These are phyloP conservation scores for Plasmodium chabaudi DNA, from an alignment of 169 alveolate genomes.

Conservation along the genomic window DNA sequence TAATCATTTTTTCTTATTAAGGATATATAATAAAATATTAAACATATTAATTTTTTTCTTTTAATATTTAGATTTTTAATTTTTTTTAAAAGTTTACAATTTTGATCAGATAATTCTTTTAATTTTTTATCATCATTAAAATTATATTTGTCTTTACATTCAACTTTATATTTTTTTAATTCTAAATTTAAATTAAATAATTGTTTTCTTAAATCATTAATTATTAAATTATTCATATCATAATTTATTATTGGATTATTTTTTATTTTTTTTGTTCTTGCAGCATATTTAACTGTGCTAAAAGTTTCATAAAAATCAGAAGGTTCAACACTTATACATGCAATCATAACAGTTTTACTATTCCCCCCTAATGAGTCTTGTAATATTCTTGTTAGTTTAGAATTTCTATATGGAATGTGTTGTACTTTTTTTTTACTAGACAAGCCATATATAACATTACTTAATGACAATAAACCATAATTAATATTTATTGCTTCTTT, in stretches of 20 bases:
- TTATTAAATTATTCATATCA: slow-evolving; percentile 77
- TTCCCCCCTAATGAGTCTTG: slow-evolving; percentile 94
- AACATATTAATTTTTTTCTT: slow-evolving; percentile 41
- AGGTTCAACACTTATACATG: slow-evolving; percentile 91
- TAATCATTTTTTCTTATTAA: slow-evolving; percentile 8
- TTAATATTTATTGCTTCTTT: slow-evolving; percentile 88
- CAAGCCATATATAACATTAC: slow-evolving; percentile 74
- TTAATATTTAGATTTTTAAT: slow-evolving; percentile 24
- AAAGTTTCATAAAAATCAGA: slow-evolving; percentile 90
- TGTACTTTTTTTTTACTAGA: slow-evolving; percentile 58
- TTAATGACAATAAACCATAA: slow-evolving; percentile 71
- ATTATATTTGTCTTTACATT: slow-evolving; percentile 14
- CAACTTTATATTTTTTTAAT: slow-evolving; percentile 58
- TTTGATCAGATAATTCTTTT: slow-evolving; percentile 32
- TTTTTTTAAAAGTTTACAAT: slow-evolving; percentile 24
- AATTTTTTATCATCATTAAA: slow-evolving; percentile 11
- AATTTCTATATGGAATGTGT: slow-evolving; percentile 91
- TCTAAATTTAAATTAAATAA: slow-evolving; percentile 24
- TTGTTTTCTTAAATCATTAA: slow-evolving; percentile 55
- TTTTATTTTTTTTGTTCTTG: slow-evolving; percentile 90
- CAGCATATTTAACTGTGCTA: slow-evolving; percentile 91
- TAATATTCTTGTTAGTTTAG: slow-evolving; percentile 91
- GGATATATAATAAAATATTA: slow-evolving; percentile 35
- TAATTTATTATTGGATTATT: slow-evolving; percentile 91
- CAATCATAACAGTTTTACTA: slow-evolving; percentile 92